Evolutionary conservation across 1,284 basidiomycete genomes (phyloP), one percentile per base, ranked within the genome.

Genomic region (Cryptococcus hybrid): DNA sequence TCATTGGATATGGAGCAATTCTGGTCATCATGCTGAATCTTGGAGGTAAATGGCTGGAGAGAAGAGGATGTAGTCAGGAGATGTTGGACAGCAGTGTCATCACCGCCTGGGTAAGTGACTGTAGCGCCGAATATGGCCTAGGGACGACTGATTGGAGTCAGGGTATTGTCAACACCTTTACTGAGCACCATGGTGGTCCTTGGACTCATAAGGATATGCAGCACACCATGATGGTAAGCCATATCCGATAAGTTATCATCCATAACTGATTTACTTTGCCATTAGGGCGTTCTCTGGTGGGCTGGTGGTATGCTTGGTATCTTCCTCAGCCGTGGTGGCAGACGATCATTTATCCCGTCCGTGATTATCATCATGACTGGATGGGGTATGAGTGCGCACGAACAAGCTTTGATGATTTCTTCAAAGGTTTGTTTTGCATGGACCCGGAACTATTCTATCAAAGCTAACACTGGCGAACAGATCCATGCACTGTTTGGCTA

Each of bases 181-280:
- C 93, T 1, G 91, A 95, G 71, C 90, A 92, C 70, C 88, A 85
- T 56, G 90, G 90, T 24, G 81, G 82, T 18, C 75, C 71, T 6
- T 93, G 91, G 91, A 89, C 89, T 7, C 88, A 88, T 62, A 94
- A 95, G 60, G 75, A 96, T 72, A 88, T 95, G 88, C 92, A 96
- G 70, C 92, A 96, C 74, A 94, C 91, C 84, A 88, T 78, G 75
- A 82, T 81, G 65, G 67, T 67, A 47, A 40, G 61, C 59, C 8
- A 5, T 30, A 34, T 9, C 3, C 36, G 34, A 24, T n/a, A 24
- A n/a, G 34, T 18, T 38, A 6, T 15, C 12, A 37, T 39, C 24
- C 4, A 7, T 38, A 18, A 42, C 42, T 45, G n/a, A 45, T 30
- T 11, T 39, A 36, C 38, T 57, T 63, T 49, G 58, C 43, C 7